Conservation (phyloP, 2,329 filamentous ascomycete genomes). For the Davidsoniella australis region DNA sequence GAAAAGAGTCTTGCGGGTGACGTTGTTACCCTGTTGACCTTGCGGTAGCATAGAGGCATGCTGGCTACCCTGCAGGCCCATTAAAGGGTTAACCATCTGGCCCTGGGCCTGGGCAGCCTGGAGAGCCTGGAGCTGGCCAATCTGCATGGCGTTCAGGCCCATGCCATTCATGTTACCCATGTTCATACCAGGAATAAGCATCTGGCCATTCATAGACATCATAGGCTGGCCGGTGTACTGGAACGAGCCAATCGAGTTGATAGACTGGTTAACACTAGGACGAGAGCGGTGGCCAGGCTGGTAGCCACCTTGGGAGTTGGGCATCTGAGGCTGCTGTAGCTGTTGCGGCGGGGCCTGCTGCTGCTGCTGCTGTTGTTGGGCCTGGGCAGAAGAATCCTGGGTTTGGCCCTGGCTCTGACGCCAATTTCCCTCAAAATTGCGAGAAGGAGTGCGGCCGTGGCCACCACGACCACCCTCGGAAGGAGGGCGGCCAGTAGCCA, state of each 20-base stretch:
- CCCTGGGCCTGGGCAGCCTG: constrained; percentile 66
- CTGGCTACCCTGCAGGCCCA: constrained; percentile 33
- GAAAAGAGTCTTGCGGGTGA: constrained; percentile 95
- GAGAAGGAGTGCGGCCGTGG: constrained; percentile 66
- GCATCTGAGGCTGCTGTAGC: constrained; percentile 35
- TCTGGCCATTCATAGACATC: constrained; percentile 71
- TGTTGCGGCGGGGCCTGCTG: constrained; percentile 35
- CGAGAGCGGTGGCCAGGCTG: constrained; percentile 83
- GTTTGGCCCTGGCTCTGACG: constrained; percentile 49
- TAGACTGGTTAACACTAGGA: constrained; percentile 62
- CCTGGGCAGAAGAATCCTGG: constrained; percentile 2
- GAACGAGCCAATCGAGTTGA: constrained; percentile 70
- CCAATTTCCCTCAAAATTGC: constrained; percentile 98
- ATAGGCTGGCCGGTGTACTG: constrained; percentile 79
- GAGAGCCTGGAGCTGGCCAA: constrained; percentile 80
- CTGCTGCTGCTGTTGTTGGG: constrained; percentile 33
- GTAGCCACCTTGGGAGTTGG: constrained; percentile 36
- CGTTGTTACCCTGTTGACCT: constrained; percentile 51
- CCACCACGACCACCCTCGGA: constrained; percentile 56
- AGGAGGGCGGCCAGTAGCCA: constrained; percentile 37
- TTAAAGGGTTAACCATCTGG: constrained; percentile 54
- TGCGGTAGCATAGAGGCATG: constrained; percentile 34
- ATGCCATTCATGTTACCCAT: constrained; percentile 50
- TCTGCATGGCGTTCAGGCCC: constrained; percentile 71
- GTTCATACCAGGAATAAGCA: constrained; percentile 76